Conservation (phyloP, 2,329 filamentous ascomycete genomes). For the Trichoderma atroviride region DNA sequence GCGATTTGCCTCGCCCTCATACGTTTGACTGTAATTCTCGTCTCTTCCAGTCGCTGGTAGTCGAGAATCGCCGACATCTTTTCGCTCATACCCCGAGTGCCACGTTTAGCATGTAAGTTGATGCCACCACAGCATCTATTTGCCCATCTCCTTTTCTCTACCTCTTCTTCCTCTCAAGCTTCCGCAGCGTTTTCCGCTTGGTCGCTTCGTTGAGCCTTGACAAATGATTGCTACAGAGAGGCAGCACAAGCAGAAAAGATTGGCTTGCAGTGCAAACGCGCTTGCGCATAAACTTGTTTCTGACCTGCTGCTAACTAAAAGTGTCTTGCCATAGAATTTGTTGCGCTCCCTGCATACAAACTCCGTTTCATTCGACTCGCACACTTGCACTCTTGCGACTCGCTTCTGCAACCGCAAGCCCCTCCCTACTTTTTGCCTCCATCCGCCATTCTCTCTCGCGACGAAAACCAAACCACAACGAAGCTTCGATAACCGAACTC, state of each 20-base stretch:
- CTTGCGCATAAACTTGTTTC: neutral
- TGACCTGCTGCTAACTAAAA: constrained; percentile 2
- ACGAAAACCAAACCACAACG: neutral
- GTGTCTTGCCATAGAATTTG: neutral
- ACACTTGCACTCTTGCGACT: neutral
- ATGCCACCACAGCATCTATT: neutral
- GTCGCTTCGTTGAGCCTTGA: neutral
- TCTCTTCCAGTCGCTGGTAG: neutral
- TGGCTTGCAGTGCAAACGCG: constrained; percentile 9
- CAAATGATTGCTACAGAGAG: neutral
- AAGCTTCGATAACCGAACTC: constrained; percentile 19
- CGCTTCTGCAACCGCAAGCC: constrained; percentile 9
- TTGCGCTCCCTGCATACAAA: constrained; percentile 11
- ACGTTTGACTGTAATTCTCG: neutral
- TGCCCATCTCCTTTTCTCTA: constrained; percentile 3
- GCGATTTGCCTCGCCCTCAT: neutral
- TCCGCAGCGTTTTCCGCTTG: neutral
- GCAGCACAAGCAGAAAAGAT: neutral
- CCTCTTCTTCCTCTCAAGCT: neutral
- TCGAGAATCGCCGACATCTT: neutral
- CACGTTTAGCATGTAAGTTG: constrained; percentile 5
- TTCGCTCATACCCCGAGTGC: neutral
- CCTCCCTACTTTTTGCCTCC: neutral
- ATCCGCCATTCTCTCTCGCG: neutral
- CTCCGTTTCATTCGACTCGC: neutral